Conservation (phyloP, 202 grass and related monocot genomes). For the Miscanthus sacchariflorus region DNA sequence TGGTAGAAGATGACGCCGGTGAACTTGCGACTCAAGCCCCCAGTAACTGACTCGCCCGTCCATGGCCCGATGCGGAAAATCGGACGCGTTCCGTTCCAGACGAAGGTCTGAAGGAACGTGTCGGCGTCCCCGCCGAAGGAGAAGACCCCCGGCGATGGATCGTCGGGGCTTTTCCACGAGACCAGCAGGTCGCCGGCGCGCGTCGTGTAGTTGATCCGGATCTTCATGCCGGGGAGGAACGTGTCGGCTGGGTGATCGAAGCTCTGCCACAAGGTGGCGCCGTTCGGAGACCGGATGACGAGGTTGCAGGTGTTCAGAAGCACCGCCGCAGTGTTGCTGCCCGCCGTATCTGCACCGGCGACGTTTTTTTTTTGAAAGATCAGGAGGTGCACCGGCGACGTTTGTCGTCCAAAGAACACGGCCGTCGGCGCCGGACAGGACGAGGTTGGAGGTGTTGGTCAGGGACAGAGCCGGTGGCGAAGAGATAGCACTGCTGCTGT, state of each 20-base stretch:
- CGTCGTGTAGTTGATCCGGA: conserved; percentile 35
- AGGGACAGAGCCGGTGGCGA: neutral
- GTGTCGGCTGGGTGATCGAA: conserved; percentile 68
- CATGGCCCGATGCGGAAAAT: conserved; percentile 57
- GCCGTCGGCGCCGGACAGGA: neutral
- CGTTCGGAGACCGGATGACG: conserved; percentile 36
- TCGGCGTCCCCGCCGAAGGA: conserved; percentile 57
- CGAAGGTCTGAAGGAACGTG: conserved; percentile 56
- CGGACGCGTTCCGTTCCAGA: conserved; percentile 57
- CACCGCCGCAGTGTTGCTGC: neutral
- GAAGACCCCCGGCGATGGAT: conserved; percentile 56
- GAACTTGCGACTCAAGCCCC: neutral
- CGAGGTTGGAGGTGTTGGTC: conserved; percentile 8
- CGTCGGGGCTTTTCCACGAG: conserved; percentile 51
- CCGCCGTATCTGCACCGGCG: no score
- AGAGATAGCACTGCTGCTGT: no score
- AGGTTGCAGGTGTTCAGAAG: conserved; percentile 65
- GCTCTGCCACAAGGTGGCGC: conserved; percentile 60
- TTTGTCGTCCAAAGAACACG: conserved; percentile 2
- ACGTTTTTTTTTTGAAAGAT: neutral
- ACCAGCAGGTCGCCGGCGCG: conserved; percentile 9
- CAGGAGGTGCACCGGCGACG: neutral
- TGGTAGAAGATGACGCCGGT: neutral
- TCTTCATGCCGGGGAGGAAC: conserved; percentile 66
- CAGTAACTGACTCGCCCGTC: conserved; percentile 41